Evolutionary conservation across 805 yeast species (phyloP).

Genomic region (Candida germanica): DNA sequence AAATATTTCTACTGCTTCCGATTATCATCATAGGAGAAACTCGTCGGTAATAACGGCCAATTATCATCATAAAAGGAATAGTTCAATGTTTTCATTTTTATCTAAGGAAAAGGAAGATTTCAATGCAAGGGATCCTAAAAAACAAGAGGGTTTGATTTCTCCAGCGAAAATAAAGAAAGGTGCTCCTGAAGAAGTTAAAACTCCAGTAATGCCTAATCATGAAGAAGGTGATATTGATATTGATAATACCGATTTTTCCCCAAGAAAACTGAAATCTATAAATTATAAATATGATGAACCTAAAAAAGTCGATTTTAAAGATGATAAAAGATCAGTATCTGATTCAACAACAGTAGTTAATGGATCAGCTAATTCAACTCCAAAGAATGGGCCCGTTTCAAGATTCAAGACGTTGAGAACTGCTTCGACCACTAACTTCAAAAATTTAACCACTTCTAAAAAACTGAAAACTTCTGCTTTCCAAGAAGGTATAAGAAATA

Average conservation of each 20-base stretch:
- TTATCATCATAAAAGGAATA: conserved; percentile 56
- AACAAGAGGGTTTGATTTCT: conserved; percentile 18
- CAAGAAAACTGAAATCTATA: conserved; percentile 29
- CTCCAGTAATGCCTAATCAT: conserved; percentile 2
- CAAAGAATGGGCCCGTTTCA: conserved; percentile 20
- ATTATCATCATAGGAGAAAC: conserved; percentile 24
- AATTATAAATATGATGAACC: conserved; percentile 15
- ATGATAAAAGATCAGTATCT: conserved; percentile 27
- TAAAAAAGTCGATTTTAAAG: conserved; percentile 12
- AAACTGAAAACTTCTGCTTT: conserved; percentile 76
- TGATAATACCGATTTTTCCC: conserved; percentile 33
- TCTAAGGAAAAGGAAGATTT: conserved; percentile 26
- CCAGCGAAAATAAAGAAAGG: conserved; percentile 24
- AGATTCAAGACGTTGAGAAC: conserved; percentile 52
- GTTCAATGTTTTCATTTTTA: conserved; percentile 56
- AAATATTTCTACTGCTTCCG: conserved; percentile 39
- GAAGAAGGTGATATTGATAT: conserved; percentile 20
- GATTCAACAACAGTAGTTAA: conserved; percentile 29
- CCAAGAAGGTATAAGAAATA: conserved; percentile 78
- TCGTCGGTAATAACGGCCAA: conserved; percentile 23
- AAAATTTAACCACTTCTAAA: conserved; percentile 43
- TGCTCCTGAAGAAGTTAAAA: background rate
- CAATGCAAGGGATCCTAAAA: conserved; percentile 3
- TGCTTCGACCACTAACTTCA: conserved; percentile 50
- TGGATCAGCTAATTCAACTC: conserved; percentile 10